These are phyloP conservation scores for Alternaria tenuissima DNA, from an alignment of 2,329 filamentous ascomycete species.

Conservation along the genomic window DNA sequence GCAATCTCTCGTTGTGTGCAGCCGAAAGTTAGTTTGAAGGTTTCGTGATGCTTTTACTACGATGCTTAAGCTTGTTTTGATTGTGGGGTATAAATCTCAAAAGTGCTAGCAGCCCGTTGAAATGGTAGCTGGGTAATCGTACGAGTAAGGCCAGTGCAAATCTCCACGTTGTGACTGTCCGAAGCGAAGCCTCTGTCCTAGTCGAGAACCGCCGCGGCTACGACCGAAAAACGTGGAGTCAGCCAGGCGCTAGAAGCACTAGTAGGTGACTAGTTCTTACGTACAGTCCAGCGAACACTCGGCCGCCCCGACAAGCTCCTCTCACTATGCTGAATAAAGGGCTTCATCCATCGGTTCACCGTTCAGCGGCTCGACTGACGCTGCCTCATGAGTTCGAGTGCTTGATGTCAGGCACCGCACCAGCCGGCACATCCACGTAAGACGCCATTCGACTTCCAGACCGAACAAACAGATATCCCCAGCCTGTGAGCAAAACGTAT, in stretches of 20 bases:
- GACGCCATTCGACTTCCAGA: not conserved
- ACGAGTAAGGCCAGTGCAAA: not conserved
- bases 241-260: not conserved
- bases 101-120: not conserved
- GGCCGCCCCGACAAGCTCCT: constrained; percentile 1
- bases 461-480: not conserved
- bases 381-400: not conserved
- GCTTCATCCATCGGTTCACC: not conserved
- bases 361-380: not conserved
- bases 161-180: constrained; percentile 3
- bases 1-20: not conserved
- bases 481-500: not conserved
- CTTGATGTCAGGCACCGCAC: not conserved
- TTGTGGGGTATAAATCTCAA: not conserved
- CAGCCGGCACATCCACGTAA: not conserved
- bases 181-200: not conserved
- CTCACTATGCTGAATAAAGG: not conserved
- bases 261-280: not conserved
- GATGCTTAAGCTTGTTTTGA: not conserved
- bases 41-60: not conserved
- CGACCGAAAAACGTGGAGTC: constrained; percentile 3
- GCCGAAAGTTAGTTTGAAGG: not conserved
- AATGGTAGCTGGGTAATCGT: constrained; percentile 1
- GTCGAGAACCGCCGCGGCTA: not conserved
- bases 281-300: not conserved